Percentiles rank a stretch among this genome's conserved stretches.
These are phyloP conservation scores for Apophysomyces sp. DNA, from an alignment of 371 early-diverging fungal species.

Conservation along the genomic window DNA sequence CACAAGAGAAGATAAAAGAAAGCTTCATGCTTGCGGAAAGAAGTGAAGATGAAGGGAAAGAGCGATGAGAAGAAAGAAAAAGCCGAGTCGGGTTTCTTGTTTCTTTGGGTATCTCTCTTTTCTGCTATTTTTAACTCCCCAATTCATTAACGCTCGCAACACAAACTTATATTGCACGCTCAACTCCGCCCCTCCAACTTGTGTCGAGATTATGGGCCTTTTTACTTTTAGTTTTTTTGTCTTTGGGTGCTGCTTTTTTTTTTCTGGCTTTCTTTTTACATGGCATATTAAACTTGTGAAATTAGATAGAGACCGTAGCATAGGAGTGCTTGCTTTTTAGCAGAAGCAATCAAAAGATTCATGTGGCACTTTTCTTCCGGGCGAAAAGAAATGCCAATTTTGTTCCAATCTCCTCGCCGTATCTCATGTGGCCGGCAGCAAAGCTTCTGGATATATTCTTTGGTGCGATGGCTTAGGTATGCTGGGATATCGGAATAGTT, in stretches of 20 bases:
- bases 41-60: slow-evolving; percentile 4
- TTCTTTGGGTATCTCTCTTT: background rate
- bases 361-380: slow-evolving; percentile 72
- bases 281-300: slow-evolving; percentile 17
- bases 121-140: background rate
- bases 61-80: slow-evolving; percentile 5
- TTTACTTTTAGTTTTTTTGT: no score
- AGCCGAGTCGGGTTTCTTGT: background rate
- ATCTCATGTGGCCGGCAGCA: slow-evolving; percentile 46
- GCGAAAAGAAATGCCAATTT: slow-evolving; percentile 58
- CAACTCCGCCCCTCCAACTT: background rate
- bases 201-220: background rate
- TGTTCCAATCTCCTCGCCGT: slow-evolving; percentile 51
- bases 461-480: slow-evolving; percentile 51
- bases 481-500: slow-evolving; percentile 47
- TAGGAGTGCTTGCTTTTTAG: slow-evolving; percentile 61
- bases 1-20: slow-evolving; percentile 22
- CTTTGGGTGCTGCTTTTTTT: background rate
- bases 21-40: slow-evolving; percentile 26
- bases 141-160: background rate
- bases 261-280: background rate
- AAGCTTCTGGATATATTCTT: slow-evolving; percentile 49
- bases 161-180: background rate
- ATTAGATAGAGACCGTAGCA: slow-evolving; percentile 49
- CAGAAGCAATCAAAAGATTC: slow-evolving; percentile 60